Evolutionary conservation across 177 flowering plant genomes (phyloP).

Genomic region (Tripterygium wilfordii): DNA sequence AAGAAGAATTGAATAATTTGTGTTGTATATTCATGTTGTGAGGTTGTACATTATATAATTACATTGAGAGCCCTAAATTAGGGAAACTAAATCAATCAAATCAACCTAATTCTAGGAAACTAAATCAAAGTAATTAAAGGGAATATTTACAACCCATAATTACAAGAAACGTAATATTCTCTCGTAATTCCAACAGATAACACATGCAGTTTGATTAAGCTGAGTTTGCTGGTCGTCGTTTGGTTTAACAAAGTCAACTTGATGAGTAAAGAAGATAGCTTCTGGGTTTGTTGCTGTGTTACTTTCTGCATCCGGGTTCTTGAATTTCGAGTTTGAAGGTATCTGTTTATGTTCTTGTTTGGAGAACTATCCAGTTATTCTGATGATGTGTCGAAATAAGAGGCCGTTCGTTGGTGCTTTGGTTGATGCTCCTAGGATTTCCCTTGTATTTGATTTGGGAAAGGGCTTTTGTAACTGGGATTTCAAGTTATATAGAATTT

Average conservation of each 20-base stretch:
- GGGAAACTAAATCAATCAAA: too few species aligned
- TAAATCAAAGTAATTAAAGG: too few species aligned
- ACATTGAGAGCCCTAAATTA: too few species aligned
- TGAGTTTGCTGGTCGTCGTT: slow-evolving; percentile 9
- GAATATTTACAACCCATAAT: too few species aligned
- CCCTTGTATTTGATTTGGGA: slow-evolving; percentile 9
- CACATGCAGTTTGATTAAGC: slow-evolving; percentile 1
- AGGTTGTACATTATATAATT: too few species aligned
- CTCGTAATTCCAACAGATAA: background rate
- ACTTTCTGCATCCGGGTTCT: slow-evolving; percentile 16
- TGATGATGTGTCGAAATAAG: slow-evolving; percentile 1
- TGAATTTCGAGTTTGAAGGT: slow-evolving; percentile 7
- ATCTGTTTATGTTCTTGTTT: background rate
- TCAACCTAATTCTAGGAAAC: too few species aligned
- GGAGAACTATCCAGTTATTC: background rate
- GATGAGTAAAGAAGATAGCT: slow-evolving; percentile 2
- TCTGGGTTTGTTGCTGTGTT: slow-evolving; percentile 5
- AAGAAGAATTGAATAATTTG: too few species aligned
- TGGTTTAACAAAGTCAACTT: background rate
- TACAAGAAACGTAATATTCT: too few species aligned
- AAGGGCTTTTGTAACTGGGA: slow-evolving; percentile 7
- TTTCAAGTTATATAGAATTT: slow-evolving; percentile 3
- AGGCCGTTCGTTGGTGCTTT: slow-evolving; percentile 6
- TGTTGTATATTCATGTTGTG: too few species aligned
- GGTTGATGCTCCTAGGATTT: slow-evolving; percentile 12